Base-by-base conservation (phyloP, 371 early-diverging fungal genomes). In the Blastocladiella emersonii region DNA sequence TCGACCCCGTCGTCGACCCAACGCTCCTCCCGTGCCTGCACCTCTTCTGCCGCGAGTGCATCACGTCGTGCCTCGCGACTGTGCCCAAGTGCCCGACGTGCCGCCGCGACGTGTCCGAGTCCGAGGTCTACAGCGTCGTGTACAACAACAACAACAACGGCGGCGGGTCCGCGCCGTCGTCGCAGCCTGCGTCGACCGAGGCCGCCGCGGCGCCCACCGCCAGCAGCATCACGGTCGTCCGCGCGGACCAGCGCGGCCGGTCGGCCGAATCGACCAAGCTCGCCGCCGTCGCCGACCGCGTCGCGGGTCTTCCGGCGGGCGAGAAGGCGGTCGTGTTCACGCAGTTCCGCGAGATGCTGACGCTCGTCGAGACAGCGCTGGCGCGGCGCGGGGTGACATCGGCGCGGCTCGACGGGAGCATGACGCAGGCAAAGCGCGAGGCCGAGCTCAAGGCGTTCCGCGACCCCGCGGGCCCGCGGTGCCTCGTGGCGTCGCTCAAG, bases 401-500 rank as follows among this genome's bases (percentile, higher is more conserved):
- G 68, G 74, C 72, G 0, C 79, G 89, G 30, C 69, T 90, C 21
- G 90, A 88, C 67, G 92, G 92, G 10, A 77, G 77, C 0, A 80
- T 82, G 69, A 64, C 68, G 10, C 85, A 85, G n/a, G 61, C 66
- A 6, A 75, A 80, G 36, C 79, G 92, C 30, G 78, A 79, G 59
- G 70, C 71, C 32, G 82, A 84, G 0, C 62, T 90, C 15, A 55
- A 74, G 19, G 48, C 67, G 19, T 90, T 93, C 68, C 73, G 78
- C 23, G 61, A 57, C 7, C 78, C 82, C 36, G 79, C 76, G 66
- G 66, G 68, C 25, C 69, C 76, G 0, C 70, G 66, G 4, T 83
- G 93, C 5, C 71, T 95, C 30, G 72, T 95, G 34, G 82, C 93
- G 61, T 90, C 90, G 66, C 74, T 94, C 43, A 85, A 87, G 65